A percentile compares a stretch with the other conserved stretches of the same genome.
phyloP scores from a whole-genome alignment of 2,329 filamentous ascomycete species.

The Raffaelea arxii region DNA sequence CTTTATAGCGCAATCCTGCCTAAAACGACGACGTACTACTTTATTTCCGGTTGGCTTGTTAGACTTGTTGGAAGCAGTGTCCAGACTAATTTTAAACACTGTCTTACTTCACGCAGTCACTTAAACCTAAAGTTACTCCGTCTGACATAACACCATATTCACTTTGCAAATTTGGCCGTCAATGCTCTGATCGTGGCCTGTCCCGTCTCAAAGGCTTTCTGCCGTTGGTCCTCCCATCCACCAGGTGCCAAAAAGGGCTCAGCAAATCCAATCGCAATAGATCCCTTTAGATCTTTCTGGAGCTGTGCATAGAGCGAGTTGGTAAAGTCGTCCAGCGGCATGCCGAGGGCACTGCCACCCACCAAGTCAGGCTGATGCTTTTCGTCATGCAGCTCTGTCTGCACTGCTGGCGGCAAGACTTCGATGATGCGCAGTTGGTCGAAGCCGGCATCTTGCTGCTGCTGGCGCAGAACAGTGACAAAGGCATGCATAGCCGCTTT shows the following conservation, averaged over 20 bases:
- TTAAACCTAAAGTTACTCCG: no score
- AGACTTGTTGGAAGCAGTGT: no score
- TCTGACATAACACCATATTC: no score
- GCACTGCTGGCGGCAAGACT: conserved; percentile 29
- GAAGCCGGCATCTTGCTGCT: conserved; percentile 26
- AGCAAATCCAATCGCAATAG: conserved; percentile 25
- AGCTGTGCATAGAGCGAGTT: conserved; percentile 29
- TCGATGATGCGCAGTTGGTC: conserved; percentile 28
- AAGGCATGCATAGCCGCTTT: conserved; percentile 39
- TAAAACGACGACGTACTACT: no score
- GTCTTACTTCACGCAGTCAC: no score
- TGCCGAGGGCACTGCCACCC: conserved; percentile 32
- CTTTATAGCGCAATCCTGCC: no score
- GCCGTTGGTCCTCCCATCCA: conserved; percentile 18
- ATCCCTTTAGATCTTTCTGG: conserved; percentile 22
- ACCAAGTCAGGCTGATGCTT: conserved; percentile 29
- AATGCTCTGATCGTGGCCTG: no score
- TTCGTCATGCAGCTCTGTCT: conserved; percentile 34
- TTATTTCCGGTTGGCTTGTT: no score
- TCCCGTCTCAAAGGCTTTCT: conserved; percentile 16
- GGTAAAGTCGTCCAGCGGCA: conserved; percentile 35
- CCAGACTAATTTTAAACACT: no score
- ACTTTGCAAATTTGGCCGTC: no score
- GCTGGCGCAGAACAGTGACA: conserved; percentile 32
- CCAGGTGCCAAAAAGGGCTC: conserved; percentile 15